Evolutionary conservation across 106 monocot species (phyloP).

Genomic region (Acorus calamus): DNA sequence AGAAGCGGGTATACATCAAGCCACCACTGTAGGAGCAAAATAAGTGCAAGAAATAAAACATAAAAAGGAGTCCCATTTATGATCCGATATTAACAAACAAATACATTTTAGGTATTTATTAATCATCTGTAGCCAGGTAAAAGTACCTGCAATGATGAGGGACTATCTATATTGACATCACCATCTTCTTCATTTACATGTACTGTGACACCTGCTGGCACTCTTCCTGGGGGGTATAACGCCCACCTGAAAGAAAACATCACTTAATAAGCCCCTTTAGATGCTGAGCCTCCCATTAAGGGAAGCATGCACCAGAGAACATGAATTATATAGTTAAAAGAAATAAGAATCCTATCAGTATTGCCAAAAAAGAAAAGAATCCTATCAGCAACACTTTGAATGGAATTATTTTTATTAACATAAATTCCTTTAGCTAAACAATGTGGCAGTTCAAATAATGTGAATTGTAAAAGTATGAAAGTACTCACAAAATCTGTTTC

Average conservation of each 20-base stretch:
- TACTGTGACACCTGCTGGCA: conserved; percentile 90
- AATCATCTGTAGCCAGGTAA: not conserved
- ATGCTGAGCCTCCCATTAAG: no score
- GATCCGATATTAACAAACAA: not conserved
- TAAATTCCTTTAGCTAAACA: no score
- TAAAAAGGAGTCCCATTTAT: not conserved
- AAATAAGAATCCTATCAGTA: no score
- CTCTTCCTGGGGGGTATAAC: conserved; percentile 92
- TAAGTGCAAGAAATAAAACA: conserved; percentile 8
- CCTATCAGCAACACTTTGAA: no score
- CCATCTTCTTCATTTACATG: conserved; percentile 98
- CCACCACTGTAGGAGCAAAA: conserved; percentile 66
- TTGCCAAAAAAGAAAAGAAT: no score
- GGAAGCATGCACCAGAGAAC: no score
- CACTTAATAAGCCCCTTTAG: not conserved
- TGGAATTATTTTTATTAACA: no score
- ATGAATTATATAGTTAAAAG: no score
- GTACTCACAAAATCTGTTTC: no score
- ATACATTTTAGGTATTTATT: not conserved
- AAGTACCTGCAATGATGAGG: conserved; percentile 88
- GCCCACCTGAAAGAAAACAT: conserved; percentile 63
- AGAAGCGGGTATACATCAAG: conserved; percentile 94
- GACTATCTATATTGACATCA: conserved; percentile 82
- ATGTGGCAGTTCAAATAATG: no score
- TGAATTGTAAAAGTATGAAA: no score